Evolutionary conservation across 1,139 yeast species (phyloP).

Genomic region (Scheffersomyces titani): DNA sequence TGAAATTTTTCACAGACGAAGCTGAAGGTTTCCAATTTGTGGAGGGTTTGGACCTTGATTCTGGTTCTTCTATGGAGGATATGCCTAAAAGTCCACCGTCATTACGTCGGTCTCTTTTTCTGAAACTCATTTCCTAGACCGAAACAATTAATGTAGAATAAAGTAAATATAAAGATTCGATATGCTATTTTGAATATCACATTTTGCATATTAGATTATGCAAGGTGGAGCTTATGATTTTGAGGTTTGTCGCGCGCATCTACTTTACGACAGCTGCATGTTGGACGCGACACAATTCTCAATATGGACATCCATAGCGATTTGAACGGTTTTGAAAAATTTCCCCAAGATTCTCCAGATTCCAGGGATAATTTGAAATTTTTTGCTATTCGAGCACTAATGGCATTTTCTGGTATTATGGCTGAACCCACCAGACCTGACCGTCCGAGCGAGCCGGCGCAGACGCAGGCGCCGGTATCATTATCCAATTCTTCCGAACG

Average conservation of each 20-base stretch:
- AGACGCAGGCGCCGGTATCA: background rate
- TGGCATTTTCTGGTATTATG: background rate
- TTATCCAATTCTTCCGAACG: conserved; percentile 8
- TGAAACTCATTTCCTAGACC: conserved; percentile 12
- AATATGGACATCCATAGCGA: background rate
- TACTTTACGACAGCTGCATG: background rate
- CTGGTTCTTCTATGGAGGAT: background rate
- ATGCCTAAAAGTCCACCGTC: background rate
- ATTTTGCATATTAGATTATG: conserved; percentile 10
- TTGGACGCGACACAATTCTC: background rate
- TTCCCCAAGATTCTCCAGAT: background rate
- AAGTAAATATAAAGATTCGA: background rate
- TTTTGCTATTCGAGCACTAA: background rate
- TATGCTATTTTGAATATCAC: background rate
- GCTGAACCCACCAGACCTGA: background rate
- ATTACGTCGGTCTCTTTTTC: conserved; percentile 13
- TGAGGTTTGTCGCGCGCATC: background rate
- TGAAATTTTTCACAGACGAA: background rate
- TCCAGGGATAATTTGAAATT: background rate
- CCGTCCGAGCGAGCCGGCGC: background rate
- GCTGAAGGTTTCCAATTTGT: background rate
- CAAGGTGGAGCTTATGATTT: conserved; percentile 11
- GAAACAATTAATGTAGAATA: background rate
- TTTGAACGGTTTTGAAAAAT: background rate
- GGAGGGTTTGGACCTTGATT: background rate